Percentiles rank a stretch among this genome's conserved stretches.
Evolutionary conservation across 2,329 filamentous ascomycete genomes (phyloP).

Genomic region (Coniochaeta sp.): DNA sequence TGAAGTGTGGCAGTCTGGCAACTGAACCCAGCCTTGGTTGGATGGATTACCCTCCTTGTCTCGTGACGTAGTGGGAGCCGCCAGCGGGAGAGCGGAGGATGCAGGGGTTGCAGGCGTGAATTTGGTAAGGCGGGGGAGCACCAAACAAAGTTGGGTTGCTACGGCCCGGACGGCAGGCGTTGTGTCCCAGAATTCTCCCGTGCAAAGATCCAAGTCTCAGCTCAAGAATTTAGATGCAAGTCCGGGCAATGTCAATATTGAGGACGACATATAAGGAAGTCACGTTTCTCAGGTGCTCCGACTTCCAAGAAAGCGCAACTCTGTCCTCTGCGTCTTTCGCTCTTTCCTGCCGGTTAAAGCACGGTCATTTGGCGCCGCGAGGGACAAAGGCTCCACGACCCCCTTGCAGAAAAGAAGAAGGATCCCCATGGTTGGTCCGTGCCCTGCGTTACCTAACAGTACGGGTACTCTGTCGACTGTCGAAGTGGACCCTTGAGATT

Average conservation of each 20-base stretch:
- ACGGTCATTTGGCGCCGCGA: not conserved
- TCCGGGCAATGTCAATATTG: no score
- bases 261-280: no score
- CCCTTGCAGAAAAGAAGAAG: not conserved
- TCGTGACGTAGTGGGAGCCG: conserved; percentile 14
- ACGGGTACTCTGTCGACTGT: no score
- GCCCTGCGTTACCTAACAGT: no score
- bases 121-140: conserved; percentile 6
- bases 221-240: no score
- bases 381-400: not conserved
- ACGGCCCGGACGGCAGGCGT: not conserved
- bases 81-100: not conserved
- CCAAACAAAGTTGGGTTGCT: not conserved
- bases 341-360: not conserved
- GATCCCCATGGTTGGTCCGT: not conserved
- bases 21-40: conserved; percentile 1
- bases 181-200: not conserved
- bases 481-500: not conserved
- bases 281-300: no score
- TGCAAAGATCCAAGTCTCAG: no score
- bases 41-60: conserved; percentile 1
- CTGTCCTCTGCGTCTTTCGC: not conserved
- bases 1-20: not conserved
- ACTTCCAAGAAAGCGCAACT: not conserved
- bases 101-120: not conserved